A percentile compares a stretch with the other conserved stretches of the same genome.
Conservation (phyloP, 1,284 basidiomycete species). For the Cerioporus squamosus region DNA sequence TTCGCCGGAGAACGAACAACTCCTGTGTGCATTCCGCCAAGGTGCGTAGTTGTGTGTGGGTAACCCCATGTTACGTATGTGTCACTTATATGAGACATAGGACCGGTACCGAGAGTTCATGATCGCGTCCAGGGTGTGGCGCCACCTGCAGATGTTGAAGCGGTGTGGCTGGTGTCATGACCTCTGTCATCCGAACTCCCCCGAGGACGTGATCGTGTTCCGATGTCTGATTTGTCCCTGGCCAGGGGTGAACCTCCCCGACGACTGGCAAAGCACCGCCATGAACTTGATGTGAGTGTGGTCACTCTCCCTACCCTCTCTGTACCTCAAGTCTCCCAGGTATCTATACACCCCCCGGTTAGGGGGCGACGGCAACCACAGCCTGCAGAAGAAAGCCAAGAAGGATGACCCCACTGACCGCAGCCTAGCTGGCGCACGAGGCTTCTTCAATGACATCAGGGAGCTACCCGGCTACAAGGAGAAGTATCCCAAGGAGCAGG, state of each 20-base stretch:
- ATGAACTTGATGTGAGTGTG: too few relatives aligned
- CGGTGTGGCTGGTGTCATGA: background rate
- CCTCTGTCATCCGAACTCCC: background rate
- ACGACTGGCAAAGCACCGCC: too few relatives aligned
- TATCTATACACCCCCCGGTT: background rate
- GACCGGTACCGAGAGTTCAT: conserved; percentile 1
- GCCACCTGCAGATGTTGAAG: conserved; percentile 1
- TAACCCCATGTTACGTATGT: background rate
- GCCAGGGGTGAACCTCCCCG: too few relatives aligned
- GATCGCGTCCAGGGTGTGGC: background rate
- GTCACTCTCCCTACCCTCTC: too few relatives aligned
- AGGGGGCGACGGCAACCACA: conserved; percentile 1
- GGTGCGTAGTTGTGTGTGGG: background rate
- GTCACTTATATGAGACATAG: background rate
- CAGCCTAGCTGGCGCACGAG: background rate
- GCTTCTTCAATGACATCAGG: too few relatives aligned
- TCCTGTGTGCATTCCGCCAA: background rate
- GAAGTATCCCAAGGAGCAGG: too few relatives aligned
- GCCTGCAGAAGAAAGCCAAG: conserved; percentile 7
- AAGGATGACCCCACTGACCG: background rate
- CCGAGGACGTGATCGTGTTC: too few relatives aligned
- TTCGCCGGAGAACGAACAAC: background rate
- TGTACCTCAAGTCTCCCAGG: too few relatives aligned
- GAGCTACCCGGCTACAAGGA: too few relatives aligned
- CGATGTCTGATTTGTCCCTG: too few relatives aligned